phyloP scores from a whole-genome alignment of 352 stramenopile genomes.

The Discostella stelligera region DNA sequence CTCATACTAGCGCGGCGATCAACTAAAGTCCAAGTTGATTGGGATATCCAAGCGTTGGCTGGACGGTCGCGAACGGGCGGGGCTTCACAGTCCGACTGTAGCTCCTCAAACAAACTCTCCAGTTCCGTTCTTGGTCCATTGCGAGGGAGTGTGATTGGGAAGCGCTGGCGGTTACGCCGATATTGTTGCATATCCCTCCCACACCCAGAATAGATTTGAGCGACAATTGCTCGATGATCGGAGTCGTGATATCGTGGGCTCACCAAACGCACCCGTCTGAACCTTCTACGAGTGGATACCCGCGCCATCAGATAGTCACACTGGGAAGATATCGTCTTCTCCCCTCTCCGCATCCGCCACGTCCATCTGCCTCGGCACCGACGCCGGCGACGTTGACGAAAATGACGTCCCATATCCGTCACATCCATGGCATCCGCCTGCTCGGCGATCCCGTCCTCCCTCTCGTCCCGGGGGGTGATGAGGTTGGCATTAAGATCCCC shows the following conservation, averaged over 20 bases:
- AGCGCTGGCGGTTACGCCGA: neutral
- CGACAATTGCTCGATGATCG: constrained; percentile 25
- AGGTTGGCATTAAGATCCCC: constrained; percentile 35
- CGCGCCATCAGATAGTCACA: constrained; percentile 24
- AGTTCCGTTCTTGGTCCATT: neutral
- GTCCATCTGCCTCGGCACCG: constrained; percentile 8
- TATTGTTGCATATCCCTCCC: constrained; percentile 13
- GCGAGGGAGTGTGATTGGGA: constrained; percentile 5
- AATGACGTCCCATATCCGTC: neutral
- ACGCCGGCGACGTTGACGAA: constrained; percentile 3
- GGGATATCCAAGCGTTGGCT: constrained; percentile 27
- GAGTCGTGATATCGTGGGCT: constrained; percentile 13
- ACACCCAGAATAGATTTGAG: neutral
- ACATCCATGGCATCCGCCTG: neutral
- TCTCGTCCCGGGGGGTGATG: constrained; percentile 3
- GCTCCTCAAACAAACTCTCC: constrained; percentile 25
- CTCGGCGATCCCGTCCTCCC: constrained; percentile 28
- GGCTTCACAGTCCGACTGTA: neutral
- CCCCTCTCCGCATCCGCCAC: constrained; percentile 3
- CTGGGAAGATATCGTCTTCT: constrained; percentile 9
- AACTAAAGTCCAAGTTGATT: constrained; percentile 26
- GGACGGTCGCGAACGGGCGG: neutral
- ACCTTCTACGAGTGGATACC: constrained; percentile 2
- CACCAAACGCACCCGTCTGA: neutral
- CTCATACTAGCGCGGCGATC: constrained; percentile 10